phyloP scores from a whole-genome alignment of 2,329 filamentous ascomycete genomes.

The Sordariomycetes sp. region DNA sequence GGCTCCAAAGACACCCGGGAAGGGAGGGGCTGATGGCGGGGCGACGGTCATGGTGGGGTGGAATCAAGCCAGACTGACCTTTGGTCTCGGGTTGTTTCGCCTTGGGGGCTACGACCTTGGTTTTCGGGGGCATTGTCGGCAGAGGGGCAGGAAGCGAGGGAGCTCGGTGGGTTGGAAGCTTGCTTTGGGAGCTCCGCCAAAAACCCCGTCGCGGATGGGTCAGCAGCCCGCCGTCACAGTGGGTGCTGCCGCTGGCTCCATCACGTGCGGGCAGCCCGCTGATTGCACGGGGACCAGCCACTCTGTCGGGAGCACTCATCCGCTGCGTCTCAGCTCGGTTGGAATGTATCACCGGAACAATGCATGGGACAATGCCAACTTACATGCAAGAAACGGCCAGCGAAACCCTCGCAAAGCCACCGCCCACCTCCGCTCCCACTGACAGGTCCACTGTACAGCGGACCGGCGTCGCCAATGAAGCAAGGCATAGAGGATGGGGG shows the following conservation, averaged over 20 bases:
- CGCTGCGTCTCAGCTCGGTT: background rate
- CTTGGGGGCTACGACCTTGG: constrained; percentile 19
- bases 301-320: background rate
- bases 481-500: background rate
- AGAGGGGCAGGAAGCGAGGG: background rate
- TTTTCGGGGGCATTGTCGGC: constrained; percentile 21
- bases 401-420: background rate
- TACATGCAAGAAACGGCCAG: background rate
- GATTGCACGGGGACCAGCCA: background rate
- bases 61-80: constrained; percentile 7
- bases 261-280: background rate
- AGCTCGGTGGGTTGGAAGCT: background rate
- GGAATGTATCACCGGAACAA: background rate
- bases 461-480: background rate
- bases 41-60: background rate
- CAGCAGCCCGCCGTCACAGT: background rate
- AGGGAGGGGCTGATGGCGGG: background rate
- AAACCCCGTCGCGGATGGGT: background rate
- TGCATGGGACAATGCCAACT: background rate
- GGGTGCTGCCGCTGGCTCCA: background rate
- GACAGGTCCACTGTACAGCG: background rate
- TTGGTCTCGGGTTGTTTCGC: constrained; percentile 9
- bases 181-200: background rate
- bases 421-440: background rate
- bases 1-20: background rate